Evolutionary conservation across 139 green algal genomes (phyloP).

Genomic region (Auxenochlorella pyrenoidosa): DNA sequence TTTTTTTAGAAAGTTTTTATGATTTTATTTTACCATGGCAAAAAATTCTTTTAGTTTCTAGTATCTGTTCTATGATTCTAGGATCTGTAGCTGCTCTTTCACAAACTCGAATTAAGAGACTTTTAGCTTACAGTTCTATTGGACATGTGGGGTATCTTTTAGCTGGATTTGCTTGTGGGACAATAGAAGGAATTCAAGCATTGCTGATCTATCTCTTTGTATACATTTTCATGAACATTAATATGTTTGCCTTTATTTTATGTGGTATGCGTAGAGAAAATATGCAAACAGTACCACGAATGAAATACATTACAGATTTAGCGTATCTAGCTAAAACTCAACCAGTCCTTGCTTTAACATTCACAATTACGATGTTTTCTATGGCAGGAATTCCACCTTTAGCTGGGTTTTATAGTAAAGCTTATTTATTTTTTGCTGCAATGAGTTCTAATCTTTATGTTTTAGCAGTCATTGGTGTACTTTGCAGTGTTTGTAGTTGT

Average conservation of each 20-base stretch:
- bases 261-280: constrained; percentile 42
- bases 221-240: constrained; percentile 69
- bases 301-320: constrained; percentile 72
- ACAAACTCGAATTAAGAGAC: constrained; percentile 73
- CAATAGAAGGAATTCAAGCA: constrained; percentile 68
- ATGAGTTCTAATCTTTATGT: constrained; percentile 61
- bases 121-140: constrained; percentile 74
- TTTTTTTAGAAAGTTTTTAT: constrained; percentile 61
- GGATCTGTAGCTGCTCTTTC: constrained; percentile 58
- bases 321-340: constrained; percentile 57
- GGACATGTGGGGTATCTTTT: constrained; percentile 71
- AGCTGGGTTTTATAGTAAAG: constrained; percentile 76
- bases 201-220: constrained; percentile 67
- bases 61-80: constrained; percentile 63
- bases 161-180: constrained; percentile 67
- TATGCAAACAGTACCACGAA: constrained; percentile 33
- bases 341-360: constrained; percentile 58
- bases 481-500: constrained; percentile 69
- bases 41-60: constrained; percentile 66
- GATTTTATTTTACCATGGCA: constrained; percentile 68
- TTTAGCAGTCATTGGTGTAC: constrained; percentile 65
- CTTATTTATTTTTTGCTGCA: constrained; percentile 68
- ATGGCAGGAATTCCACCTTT: constrained; percentile 71
- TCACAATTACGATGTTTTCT: constrained; percentile 64
- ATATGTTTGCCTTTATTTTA: constrained; percentile 64